Evolutionary conservation across 2,329 filamentous ascomycete species (phyloP), one percentile per base, ranked within the genome.

Genomic region (Xylariaceae sp.): DNA sequence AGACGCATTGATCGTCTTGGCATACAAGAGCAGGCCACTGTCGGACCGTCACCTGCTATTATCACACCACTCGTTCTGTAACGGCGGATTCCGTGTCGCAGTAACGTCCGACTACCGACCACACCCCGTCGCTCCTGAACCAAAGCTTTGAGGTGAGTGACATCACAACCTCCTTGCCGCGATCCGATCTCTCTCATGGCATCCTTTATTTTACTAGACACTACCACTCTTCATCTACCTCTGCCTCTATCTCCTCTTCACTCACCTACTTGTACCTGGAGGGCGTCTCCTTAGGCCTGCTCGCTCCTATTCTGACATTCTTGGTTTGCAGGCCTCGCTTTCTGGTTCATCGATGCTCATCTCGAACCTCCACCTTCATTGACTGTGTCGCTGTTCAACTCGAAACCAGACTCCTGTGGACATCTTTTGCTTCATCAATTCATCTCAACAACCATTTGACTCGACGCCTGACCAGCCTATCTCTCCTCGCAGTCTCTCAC

Each of bases 341-440:
- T 51, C 49, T 52, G 44, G 44, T 47, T 17, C 37, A 34, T 47
- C 50, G 17, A 56, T 51, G 56, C 57, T 55, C 47, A 39, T 55
- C 52, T 30, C 53, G 11, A 51, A 23, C 23, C 56, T 42, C 47
- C 8, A 51, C 55, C 53, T 49, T 30, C 23, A 56, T 37, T 47
- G 34, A 56, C 50, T 53, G 52, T 56, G 53, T 54, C 59, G 47
- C 53, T 13, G 17, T 47, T 53, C 37, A 37, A 48, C 15, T 49
- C 37, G 23, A 51, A 45, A 17, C 23, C 51, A 42, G 42, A 34
- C 18, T 11, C 45, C 34, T 35, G 30, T 17, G 42, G 17, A 37
- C 60, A 49, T 63, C 3, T 11, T n/a, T 15, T 64, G 59, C 62
- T 51, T 65, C 59, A 66, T 45, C 48, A 57, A 23, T 11, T 51